These are phyloP conservation scores for Exobasidium rhododendri DNA, from an alignment of 1,284 basidiomycete species.

Conservation along the genomic window DNA sequence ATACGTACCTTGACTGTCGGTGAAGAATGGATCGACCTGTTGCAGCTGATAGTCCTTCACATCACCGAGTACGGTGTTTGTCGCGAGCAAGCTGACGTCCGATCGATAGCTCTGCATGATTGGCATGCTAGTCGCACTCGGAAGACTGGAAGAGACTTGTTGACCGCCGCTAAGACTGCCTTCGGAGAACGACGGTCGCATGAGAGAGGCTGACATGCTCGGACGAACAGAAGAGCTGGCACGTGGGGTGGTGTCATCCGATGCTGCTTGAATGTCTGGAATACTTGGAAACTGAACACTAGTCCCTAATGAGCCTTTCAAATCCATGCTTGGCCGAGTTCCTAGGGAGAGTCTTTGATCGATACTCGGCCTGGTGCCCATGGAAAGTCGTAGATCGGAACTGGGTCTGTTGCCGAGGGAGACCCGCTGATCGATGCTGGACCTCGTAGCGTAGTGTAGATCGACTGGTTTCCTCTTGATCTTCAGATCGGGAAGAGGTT, in stretches of 20 bases:
- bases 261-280: neutral
- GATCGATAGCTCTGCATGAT: neutral
- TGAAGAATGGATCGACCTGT: constrained; percentile 1
- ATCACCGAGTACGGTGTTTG: neutral
- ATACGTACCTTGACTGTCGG: neutral
- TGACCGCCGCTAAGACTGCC: neutral
- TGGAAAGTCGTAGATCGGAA: neutral
- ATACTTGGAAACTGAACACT: neutral
- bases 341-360: neutral
- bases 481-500: neutral
- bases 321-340: neutral
- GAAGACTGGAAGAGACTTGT: too few species aligned
- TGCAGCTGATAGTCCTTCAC: neutral
- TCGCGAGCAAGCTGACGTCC: neutral
- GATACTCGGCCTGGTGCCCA: neutral
- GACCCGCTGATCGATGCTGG: neutral
- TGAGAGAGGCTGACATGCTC: neutral
- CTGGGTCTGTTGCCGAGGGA: neutral
- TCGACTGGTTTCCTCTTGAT: neutral
- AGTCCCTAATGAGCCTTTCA: neutral
- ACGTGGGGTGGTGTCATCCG: neutral
- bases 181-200: neutral
- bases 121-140: neutral
- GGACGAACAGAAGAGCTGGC: neutral
- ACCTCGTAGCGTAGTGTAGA: too few species aligned